A percentile compares a stretch with the other conserved stretches of the same genome.
Conservation (phyloP, 495 filamentous ascomycete genomes). For the Physcia stellaris region DNA sequence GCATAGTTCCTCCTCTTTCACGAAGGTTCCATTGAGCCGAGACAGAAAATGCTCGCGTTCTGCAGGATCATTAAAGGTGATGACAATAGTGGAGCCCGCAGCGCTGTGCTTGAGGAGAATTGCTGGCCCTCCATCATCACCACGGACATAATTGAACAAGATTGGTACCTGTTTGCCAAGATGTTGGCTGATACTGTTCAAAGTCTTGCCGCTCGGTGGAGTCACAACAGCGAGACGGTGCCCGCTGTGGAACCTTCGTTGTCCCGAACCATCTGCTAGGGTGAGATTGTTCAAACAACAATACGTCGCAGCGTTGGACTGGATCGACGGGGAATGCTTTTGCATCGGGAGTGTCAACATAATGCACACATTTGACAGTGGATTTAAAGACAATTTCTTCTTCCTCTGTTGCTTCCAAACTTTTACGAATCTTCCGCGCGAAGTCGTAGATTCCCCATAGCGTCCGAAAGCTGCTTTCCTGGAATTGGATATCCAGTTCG, state of each 20-base stretch:
- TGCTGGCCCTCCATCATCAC: constrained; percentile 49
- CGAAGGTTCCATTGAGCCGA: constrained; percentile 27
- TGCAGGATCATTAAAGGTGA: constrained; percentile 57
- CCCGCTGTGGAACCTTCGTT: constrained; percentile 54
- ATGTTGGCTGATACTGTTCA: constrained; percentile 57
- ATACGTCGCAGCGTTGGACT: constrained; percentile 51
- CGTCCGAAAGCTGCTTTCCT: constrained; percentile 57
- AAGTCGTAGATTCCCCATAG: constrained; percentile 75
- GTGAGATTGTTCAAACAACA: constrained; percentile 52
- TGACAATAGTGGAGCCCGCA: constrained; percentile 50
- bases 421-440: constrained; percentile 54
- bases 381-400: constrained; percentile 54
- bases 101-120: constrained; percentile 55
- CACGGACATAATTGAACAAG: constrained; percentile 57
- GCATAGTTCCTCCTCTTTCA: too few species aligned
- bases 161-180: constrained; percentile 47
- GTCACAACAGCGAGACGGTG: constrained; percentile 65
- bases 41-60: constrained; percentile 54
- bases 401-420: constrained; percentile 46
- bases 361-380: constrained; percentile 55
- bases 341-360: constrained; percentile 53
- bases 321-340: constrained; percentile 60
- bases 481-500: constrained; percentile 50
- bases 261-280: constrained; percentile 51
- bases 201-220: constrained; percentile 55